These are phyloP conservation scores for Pseudoperonospora humuli DNA, from an alignment of 352 stramenopile genomes.

Conservation along the genomic window DNA sequence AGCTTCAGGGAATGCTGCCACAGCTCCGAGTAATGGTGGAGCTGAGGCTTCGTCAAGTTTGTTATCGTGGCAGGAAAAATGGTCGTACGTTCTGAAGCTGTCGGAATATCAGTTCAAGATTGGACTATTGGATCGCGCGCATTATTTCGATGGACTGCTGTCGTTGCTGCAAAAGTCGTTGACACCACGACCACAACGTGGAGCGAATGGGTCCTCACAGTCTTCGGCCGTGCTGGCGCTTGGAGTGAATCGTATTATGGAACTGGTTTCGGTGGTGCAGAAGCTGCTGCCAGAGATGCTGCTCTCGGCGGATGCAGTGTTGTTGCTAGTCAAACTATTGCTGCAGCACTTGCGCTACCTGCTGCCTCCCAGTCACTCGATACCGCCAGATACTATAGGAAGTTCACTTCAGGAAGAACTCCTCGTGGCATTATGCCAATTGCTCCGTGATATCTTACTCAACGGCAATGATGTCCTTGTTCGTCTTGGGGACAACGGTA, in stretches of 20 bases:
- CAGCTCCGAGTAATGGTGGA: conserved; percentile 5
- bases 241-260: conserved; percentile 67
- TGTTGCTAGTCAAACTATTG: conserved; percentile 72
- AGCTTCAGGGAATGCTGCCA: conserved; percentile 1
- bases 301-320: conserved; percentile 34
- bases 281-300: conserved; percentile 69
- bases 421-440: conserved; percentile 52
- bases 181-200: conserved; percentile 36
- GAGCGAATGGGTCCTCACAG: conserved; percentile 19
- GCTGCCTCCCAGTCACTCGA: conserved; percentile 41
- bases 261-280: conserved; percentile 62
- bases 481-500: conserved; percentile 76
- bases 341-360: conserved; percentile 73
- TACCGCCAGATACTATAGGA: conserved; percentile 28
- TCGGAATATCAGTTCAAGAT: conserved; percentile 79
- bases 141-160: conserved; percentile 74
- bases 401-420: conserved; percentile 64
- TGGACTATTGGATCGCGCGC: conserved; percentile 55
- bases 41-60: conserved; percentile 8
- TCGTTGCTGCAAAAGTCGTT: conserved; percentile 75
- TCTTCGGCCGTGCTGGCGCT: conserved; percentile 44
- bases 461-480: conserved; percentile 68
- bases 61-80: conserved; percentile 59
- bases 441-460: conserved; percentile 65
- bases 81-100: conserved; percentile 76